A percentile compares a stretch with the other conserved stretches of the same genome.
Evolutionary conservation across 441 rosid genomes (phyloP).

Genomic region (Croton laevigatus): DNA sequence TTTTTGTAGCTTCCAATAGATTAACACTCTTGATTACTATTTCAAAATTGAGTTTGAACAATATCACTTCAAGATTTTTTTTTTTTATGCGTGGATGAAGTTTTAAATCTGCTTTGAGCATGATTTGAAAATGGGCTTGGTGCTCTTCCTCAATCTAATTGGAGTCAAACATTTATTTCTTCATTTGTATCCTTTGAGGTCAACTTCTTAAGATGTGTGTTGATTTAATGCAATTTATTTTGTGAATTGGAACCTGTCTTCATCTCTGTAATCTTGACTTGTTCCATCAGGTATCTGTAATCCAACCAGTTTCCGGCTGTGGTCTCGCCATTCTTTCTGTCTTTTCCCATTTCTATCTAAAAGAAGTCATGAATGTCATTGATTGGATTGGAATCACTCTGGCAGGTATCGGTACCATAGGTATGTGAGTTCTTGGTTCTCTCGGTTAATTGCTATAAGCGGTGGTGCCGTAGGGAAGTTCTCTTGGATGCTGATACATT

Average conservation of each 20-base stretch:
- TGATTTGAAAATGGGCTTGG: neutral
- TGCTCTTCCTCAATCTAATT: neutral
- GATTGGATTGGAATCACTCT: constrained; percentile 96
- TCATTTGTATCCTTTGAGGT: constrained; percentile 1
- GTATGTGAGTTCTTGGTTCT: constrained; percentile 39
- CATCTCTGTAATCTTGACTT: constrained; percentile 14
- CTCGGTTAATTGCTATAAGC: constrained; percentile 4
- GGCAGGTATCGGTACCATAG: constrained; percentile 96
- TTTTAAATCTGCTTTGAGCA: neutral
- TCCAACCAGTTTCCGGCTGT: constrained; percentile 97
- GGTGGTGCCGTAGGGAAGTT: constrained; percentile 11
- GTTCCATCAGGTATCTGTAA: constrained; percentile 73
- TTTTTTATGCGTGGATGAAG: neutral
- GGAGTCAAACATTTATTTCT: neutral
- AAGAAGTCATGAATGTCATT: constrained; percentile 88
- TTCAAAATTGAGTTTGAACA: neutral
- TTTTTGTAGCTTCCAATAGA: neutral
- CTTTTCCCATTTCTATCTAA: constrained; percentile 90
- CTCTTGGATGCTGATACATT: neutral
- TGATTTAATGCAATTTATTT: neutral
- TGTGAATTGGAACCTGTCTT: constrained; percentile 3
- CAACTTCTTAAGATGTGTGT: neutral
- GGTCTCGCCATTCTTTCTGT: constrained; percentile 92
- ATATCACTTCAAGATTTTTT: neutral
- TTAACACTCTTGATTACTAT: neutral